A percentile compares a stretch with the other conserved stretches of the same genome.
Evolutionary conservation across 108 stramenopile species (phyloP).

Genomic region (Skeletonema costatum): DNA sequence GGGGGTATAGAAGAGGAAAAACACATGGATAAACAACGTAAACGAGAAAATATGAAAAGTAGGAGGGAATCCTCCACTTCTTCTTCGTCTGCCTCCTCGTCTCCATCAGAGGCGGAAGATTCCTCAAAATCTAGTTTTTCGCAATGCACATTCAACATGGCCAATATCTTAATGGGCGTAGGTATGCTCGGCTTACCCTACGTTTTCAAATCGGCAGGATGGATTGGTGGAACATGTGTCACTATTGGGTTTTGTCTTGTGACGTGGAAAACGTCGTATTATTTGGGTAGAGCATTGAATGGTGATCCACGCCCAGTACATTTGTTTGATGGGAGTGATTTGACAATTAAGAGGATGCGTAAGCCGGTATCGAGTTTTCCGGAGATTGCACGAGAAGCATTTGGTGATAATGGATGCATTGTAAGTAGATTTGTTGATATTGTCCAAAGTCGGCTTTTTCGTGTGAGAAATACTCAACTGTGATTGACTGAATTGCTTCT

Average conservation of each 20-base stretch:
- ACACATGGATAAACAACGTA: constrained; percentile 31
- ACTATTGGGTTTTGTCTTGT: constrained; percentile 53
- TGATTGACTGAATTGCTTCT: background rate
- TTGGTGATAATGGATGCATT: constrained; percentile 64
- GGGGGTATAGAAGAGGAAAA: constrained; percentile 41
- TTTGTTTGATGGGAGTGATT: constrained; percentile 43
- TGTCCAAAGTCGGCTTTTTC: background rate
- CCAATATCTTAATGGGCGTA: constrained; percentile 85
- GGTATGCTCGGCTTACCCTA: constrained; percentile 77
- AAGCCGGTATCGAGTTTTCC: constrained; percentile 71
- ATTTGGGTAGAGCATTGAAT: constrained; percentile 76
- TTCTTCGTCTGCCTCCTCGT: background rate
- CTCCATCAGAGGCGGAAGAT: background rate
- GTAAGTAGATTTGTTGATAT: background rate
- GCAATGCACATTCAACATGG: constrained; percentile 75
- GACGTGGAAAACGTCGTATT: constrained; percentile 76
- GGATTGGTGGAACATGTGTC: constrained; percentile 61
- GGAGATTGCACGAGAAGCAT: constrained; percentile 74
- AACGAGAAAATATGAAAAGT: constrained; percentile 9
- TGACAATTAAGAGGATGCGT: constrained; percentile 53
- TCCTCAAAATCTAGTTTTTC: constrained; percentile 62
- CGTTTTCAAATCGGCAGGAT: constrained; percentile 65
- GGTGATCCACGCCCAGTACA: constrained; percentile 70
- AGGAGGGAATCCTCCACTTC: background rate
- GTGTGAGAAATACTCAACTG: background rate